A percentile compares a stretch with the other conserved stretches of the same genome.
These are phyloP conservation scores for Aspergillus fumigatiaffinis DNA, from an alignment of 2,329 filamentous ascomycete species.

Conservation along the genomic window DNA sequence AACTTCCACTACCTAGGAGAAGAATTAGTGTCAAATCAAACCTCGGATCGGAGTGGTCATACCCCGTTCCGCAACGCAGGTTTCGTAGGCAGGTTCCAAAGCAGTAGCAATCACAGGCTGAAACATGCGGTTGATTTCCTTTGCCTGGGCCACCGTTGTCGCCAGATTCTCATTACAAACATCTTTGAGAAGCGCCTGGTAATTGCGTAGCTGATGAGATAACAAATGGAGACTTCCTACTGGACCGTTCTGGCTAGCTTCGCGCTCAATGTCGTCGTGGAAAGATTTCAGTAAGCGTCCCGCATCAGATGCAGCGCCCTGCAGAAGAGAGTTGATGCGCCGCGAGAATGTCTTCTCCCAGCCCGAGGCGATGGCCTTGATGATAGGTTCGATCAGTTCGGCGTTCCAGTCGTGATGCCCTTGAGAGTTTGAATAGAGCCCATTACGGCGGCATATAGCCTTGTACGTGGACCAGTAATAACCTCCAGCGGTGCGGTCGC, in stretches of 20 bases:
- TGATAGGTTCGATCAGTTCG: background rate
- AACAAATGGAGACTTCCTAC: background rate
- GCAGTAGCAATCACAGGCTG: background rate
- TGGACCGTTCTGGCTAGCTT: background rate
- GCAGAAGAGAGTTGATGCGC: background rate
- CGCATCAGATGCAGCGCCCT: background rate
- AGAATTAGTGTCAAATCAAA: background rate
- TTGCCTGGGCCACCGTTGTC: background rate
- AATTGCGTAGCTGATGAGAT: background rate
- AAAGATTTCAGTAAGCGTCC: background rate
- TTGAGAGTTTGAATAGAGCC: constrained; percentile 32
- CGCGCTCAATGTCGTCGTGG: background rate
- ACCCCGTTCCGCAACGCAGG: background rate
- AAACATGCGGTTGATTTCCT: background rate
- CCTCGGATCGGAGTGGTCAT: background rate
- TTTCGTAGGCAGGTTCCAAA: background rate
- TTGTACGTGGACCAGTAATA: constrained; percentile 53
- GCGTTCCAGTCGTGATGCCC: background rate
- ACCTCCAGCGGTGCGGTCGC: constrained; percentile 40
- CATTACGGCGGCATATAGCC: constrained; percentile 51
- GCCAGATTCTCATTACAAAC: background rate
- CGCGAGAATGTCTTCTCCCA: background rate
- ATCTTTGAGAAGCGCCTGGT: background rate
- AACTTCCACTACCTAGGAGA: background rate
- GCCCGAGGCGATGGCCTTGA: background rate